phyloP scores from a whole-genome alignment of 2,329 filamentous ascomycete species.

The Stachybotrys chartarum region DNA sequence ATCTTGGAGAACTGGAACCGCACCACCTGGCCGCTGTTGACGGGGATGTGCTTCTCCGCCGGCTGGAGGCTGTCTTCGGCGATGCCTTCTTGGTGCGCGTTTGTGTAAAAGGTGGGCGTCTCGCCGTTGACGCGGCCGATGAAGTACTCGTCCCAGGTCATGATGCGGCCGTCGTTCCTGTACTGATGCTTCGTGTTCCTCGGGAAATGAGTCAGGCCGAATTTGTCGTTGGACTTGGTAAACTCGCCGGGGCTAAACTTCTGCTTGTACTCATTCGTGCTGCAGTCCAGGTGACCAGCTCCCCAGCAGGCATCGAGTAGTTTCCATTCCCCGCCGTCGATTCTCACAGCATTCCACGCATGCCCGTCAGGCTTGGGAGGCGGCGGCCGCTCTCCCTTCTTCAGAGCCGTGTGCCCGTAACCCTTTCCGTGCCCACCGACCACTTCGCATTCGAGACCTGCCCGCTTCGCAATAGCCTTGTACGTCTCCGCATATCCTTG shows the following conservation, averaged over 20 bases:
- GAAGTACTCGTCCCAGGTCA: conserved; percentile 79
- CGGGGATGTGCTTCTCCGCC: conserved; percentile 43
- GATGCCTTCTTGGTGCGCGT: conserved; percentile 42
- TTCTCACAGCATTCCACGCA: conserved; percentile 88
- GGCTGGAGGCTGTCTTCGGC: conserved; percentile 53
- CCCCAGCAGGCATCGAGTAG: conserved; percentile 92
- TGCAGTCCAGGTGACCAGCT: conserved; percentile 58
- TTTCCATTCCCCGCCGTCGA: conserved; percentile 87
- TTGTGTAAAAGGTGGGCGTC: conserved; percentile 38
- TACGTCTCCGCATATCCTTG: conserved; percentile 85
- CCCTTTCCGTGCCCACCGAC: conserved; percentile 82
- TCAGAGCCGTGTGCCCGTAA: conserved; percentile 59
- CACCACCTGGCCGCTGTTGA: conserved; percentile 49
- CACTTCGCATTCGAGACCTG: conserved; percentile 71
- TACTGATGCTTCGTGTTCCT: conserved; percentile 61
- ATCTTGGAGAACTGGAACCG: conserved; percentile 75
- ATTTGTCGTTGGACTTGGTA: conserved; percentile 63
- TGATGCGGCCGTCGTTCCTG: conserved; percentile 59
- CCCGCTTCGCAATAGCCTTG: conserved; percentile 66
- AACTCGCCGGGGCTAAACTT: conserved; percentile 60
- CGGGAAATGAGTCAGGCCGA: conserved; percentile 77
- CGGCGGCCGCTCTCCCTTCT: conserved; percentile 59
- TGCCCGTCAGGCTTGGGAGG: conserved; percentile 57
- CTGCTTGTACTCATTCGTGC: conserved; percentile 53
- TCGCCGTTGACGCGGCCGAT: conserved; percentile 48